Evolutionary conservation across 129 eudicot genomes (phyloP), one percentile per base, ranked within the genome.

Genomic region (Centaurea solstitialis): DNA sequence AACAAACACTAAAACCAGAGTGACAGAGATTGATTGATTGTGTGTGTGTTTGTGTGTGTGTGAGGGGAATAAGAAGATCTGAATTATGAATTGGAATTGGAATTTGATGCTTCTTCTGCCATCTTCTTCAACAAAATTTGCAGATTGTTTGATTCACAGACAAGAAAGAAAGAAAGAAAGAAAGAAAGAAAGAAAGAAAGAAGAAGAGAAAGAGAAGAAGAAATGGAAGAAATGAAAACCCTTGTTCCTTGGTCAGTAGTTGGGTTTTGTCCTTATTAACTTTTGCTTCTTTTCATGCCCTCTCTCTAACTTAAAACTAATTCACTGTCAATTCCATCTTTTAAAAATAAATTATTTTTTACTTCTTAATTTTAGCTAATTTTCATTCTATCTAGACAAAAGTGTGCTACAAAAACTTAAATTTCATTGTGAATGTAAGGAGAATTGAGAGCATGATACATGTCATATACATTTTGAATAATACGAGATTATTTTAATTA

Each of bases 241-340:
- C 68, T 61, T 22, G 26, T 64, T 20, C 20, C 62, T 50, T 50
- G 62, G 18, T 17, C 62, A 76, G 82, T 83, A 83, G 86, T 83
- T 83, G 82, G 86, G 86, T 83, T 83, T 83, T 83, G 86, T 77
- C 82, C 74, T 72, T 83, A 41, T 61, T 72, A 76, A 82, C 85
- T 53, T 82, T 76, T 69, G 77, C 73, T 66, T 23, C 77, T 76
- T 68, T 82, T 82, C 76, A 76, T 82, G 81, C 78, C 65, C 75
- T 72, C 59, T 45, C 70, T 18, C 39, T 22, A 24, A 21, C 68
- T 75, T 59, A 76, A 76, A 82, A 53, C 81, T 76, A 76, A 76
- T 40, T 76, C 68, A 76, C 86, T 82, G 77, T 82, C 86, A 76
- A 82, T 82, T 76, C 57, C 39, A 26, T 80, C 13, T 26, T n/a